phyloP scores from a whole-genome alignment of 805 yeast genomes.

The Myxozyma mucilagina region DNA sequence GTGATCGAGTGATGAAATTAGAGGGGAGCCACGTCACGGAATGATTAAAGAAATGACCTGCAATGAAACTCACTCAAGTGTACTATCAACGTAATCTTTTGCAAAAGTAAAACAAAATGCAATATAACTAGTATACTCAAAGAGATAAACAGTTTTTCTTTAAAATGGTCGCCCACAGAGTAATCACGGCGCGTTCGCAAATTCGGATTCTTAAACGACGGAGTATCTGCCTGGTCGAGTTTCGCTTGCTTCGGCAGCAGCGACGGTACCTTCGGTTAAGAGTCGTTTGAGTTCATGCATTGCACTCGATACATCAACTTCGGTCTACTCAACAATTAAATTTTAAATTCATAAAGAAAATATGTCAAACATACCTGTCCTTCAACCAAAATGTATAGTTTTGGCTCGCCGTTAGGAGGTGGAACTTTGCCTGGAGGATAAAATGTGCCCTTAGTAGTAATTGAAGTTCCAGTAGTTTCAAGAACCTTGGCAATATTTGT shows the following conservation, averaged over 20 bases:
- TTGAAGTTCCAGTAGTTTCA: constrained; percentile 70
- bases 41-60: no score
- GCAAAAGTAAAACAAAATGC: background rate
- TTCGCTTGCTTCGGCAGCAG: constrained; percentile 31
- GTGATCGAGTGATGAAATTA: no score
- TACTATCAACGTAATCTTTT: background rate
- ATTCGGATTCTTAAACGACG: constrained; percentile 25
- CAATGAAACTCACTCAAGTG: no score
- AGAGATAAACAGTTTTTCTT: background rate
- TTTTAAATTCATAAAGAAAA: background rate
- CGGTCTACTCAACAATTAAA: constrained; percentile 19
- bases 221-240: constrained; percentile 33
- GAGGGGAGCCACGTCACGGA: no score
- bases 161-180: background rate
- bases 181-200: background rate
- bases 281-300: constrained; percentile 35
- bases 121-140: background rate
- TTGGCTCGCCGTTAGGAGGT: constrained; percentile 59
- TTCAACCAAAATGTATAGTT: constrained; percentile 75
- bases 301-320: constrained; percentile 35
- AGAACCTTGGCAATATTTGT: constrained; percentile 62
- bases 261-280: constrained; percentile 33
- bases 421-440: constrained; percentile 63
- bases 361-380: constrained; percentile 43
- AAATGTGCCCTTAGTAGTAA: constrained; percentile 79